A percentile compares a stretch with the other conserved stretches of the same genome.
phyloP scores from a whole-genome alignment of 768 basidiomycete genomes.

The Boletus vinaceobasis region DNA sequence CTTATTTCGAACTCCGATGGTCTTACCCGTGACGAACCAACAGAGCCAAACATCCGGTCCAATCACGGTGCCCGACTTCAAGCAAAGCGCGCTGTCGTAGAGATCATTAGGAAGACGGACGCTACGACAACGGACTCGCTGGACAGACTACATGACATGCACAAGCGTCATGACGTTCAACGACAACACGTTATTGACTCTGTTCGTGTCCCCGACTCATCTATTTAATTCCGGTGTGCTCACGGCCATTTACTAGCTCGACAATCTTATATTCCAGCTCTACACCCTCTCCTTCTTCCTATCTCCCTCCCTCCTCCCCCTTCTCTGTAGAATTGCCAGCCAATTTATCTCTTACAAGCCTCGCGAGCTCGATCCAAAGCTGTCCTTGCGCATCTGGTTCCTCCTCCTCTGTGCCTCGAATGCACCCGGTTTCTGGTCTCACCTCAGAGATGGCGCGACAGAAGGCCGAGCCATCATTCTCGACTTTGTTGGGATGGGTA shows the following conservation, averaged over 20 bases:
- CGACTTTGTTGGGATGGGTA: conserved; percentile 78
- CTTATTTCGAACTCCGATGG: no score
- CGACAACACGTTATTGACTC: conserved; percentile 69
- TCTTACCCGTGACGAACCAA: conserved; percentile 6
- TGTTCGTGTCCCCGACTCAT: conserved; percentile 37
- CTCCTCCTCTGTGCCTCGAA: conserved; percentile 57
- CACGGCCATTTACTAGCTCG: conserved; percentile 46
- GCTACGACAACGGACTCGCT: conserved; percentile 14
- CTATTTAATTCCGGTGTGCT: conserved; percentile 4
- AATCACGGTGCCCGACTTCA: neutral
- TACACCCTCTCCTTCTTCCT: conserved; percentile 75
- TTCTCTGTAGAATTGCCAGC: conserved; percentile 44
- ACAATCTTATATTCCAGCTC: conserved; percentile 67
- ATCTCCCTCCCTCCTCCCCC: conserved; percentile 54
- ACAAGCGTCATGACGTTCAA: conserved; percentile 60
- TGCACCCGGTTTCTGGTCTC: conserved; percentile 56
- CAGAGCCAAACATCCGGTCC: conserved; percentile 28
- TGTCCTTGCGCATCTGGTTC: conserved; percentile 70
- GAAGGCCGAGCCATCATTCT: conserved; percentile 65
- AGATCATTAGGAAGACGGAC: neutral
- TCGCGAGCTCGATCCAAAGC: conserved; percentile 58
- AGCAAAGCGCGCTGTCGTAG: neutral
- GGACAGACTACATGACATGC: conserved; percentile 46
- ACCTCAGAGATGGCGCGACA: conserved; percentile 48
- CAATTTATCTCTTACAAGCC: conserved; percentile 69